These are phyloP conservation scores for Pyrus betulifolia DNA, from an alignment of 306 rosid species.

Conservation along the genomic window DNA sequence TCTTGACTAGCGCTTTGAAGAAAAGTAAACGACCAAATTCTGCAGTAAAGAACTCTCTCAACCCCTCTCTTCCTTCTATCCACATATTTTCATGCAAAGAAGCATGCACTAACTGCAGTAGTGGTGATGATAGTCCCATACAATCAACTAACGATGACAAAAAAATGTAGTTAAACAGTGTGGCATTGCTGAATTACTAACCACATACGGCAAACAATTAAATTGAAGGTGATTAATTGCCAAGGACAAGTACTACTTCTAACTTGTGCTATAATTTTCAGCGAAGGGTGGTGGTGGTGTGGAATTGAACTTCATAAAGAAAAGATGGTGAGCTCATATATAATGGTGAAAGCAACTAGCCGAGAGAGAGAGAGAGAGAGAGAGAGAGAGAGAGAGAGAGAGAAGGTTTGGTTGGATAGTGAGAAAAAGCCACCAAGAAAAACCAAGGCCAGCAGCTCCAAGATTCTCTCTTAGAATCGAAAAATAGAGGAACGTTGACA, in stretches of 20 bases:
- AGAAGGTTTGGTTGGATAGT: neutral
- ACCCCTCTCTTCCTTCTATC: neutral
- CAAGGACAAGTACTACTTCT: neutral
- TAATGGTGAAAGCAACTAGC: slow-evolving; percentile 18
- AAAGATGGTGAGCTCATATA: neutral
- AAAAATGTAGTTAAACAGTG: neutral
- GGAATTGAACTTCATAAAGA: neutral
- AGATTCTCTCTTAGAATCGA: slow-evolving; percentile 19
- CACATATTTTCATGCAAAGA: neutral
- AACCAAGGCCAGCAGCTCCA: slow-evolving; percentile 22
- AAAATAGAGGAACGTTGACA: slow-evolving; percentile 18
- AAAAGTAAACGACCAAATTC: neutral
- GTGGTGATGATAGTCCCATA: neutral
- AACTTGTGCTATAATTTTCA: neutral
- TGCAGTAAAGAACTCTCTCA: neutral
- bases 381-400: slow-evolving; percentile 5
- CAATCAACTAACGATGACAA: neutral
- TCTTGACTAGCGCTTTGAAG: neutral
- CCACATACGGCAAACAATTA: neutral
- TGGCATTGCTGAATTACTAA: neutral
- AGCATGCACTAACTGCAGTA: neutral
- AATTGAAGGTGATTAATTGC: neutral
- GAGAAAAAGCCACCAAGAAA: slow-evolving; percentile 8
- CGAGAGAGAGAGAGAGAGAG: neutral
- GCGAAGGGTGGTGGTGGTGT: neutral